These are phyloP conservation scores for Cladosporium sp. DNA, from an alignment of 2,329 filamentous ascomycete species.

Conservation along the genomic window DNA sequence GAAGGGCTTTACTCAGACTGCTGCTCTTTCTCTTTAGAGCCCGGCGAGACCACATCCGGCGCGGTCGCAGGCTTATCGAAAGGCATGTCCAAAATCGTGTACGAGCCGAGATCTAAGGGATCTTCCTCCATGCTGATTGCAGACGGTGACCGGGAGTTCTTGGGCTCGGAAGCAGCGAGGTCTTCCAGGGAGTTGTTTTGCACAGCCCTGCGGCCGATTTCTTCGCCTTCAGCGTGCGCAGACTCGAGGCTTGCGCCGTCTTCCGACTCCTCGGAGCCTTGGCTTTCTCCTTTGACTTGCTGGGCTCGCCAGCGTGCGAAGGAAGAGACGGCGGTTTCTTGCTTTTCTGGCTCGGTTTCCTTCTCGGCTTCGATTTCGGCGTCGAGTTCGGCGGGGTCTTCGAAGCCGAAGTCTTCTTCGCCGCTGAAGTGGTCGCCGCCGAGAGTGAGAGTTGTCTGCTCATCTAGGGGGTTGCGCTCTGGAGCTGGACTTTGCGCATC, in stretches of 20 bases:
- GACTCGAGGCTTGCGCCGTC: not conserved
- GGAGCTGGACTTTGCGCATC: too few species aligned
- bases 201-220: not conserved
- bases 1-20: not conserved
- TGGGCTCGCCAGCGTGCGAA: constrained; percentile 17
- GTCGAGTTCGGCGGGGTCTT: constrained; percentile 17
- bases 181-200: constrained; percentile 1
- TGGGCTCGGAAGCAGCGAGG: not conserved
- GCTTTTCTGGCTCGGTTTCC: constrained; percentile 11
- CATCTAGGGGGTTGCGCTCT: not conserved
- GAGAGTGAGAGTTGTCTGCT: constrained; percentile 20
- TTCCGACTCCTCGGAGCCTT: constrained; percentile 4
- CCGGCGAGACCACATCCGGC: constrained; percentile 1
- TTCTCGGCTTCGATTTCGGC: constrained; percentile 13
- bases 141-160: not conserved
- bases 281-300: constrained; percentile 16
- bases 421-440: constrained; percentile 28
- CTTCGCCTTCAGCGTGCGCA: constrained; percentile 6
- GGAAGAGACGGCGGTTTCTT: not conserved
- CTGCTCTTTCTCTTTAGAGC: not conserved
- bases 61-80: not conserved
- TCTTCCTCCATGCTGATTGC: constrained; percentile 11
- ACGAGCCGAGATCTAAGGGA: not conserved
- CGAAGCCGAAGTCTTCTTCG: constrained; percentile 23
- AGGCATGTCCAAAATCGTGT: constrained; percentile 10